Evolutionary conservation across 163 green algal genomes (phyloP).

Genomic region (Prototheca cutis): DNA sequence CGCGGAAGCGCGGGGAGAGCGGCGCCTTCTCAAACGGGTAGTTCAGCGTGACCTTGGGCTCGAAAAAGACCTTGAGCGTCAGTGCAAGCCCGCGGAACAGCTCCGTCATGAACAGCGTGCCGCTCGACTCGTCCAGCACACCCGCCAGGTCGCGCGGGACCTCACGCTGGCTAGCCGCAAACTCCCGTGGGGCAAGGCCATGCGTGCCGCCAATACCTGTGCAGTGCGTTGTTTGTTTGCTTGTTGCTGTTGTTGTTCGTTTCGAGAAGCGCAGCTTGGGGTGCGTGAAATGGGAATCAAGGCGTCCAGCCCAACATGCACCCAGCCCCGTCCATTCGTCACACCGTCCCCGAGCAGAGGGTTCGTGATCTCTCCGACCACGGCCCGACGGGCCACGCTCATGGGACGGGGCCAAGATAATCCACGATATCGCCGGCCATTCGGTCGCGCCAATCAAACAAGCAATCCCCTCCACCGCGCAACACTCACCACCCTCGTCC

Average conservation of each 20-base stretch:
- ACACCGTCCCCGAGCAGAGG: no score
- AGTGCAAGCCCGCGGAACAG: conserved; percentile 78
- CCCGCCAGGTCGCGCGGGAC: conserved; percentile 35
- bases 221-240: no score
- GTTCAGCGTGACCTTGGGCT: conserved; percentile 97
- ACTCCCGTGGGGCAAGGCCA: conserved; percentile 19
- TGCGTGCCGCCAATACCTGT: conserved; percentile 10
- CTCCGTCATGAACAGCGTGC: conserved; percentile 87
- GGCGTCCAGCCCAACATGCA: no score
- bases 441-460: no score
- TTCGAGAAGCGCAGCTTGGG: no score
- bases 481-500: conserved; percentile 8
- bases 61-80: conserved; percentile 93
- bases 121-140: conserved; percentile 70
- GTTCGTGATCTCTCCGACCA: no score
- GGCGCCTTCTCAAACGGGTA: conserved; percentile 99
- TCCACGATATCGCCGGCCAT: no score
- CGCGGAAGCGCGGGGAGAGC: conserved; percentile 86
- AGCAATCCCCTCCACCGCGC: not conserved
- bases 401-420: no score
- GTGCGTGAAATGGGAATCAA: no score
- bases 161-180: conserved; percentile 21
- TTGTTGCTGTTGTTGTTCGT: no score
- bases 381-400: no score
- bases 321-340: no score